A percentile compares a stretch with the other conserved stretches of the same genome.
These are phyloP conservation scores for Bassia scoparia DNA, from an alignment of 148 eudicot species.

Conservation along the genomic window DNA sequence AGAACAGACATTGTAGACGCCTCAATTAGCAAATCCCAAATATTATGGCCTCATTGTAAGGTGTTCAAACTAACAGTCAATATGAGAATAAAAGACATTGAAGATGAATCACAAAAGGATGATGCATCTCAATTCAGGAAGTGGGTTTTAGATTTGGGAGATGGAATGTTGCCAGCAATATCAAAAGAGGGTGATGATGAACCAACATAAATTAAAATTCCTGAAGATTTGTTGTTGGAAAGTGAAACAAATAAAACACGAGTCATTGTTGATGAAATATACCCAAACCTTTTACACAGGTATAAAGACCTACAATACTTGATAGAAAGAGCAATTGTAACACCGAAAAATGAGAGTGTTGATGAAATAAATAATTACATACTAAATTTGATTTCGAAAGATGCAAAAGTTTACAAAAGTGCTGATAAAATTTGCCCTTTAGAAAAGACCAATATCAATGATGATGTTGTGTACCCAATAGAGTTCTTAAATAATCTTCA, in stretches of 20 bases:
- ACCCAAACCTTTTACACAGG: not conserved
- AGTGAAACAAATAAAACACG: not conserved
- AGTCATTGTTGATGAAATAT: not conserved
- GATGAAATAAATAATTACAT: not conserved
- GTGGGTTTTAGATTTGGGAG: constrained; percentile 5
- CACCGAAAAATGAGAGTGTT: constrained; percentile 4
- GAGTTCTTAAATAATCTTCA: constrained; percentile 3
- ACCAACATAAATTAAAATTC: not conserved
- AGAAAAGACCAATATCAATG: no score
- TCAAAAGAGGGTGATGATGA: not conserved
- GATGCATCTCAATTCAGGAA: not conserved
- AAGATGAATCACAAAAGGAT: not conserved
- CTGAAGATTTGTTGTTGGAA: not conserved
- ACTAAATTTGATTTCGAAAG: not conserved
- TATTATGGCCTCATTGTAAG: not conserved
- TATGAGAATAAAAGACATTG: not conserved
- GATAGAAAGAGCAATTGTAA: not conserved
- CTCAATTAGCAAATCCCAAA: no score
- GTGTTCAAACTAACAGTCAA: not conserved
- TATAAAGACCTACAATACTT: not conserved
- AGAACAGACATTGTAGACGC: no score
- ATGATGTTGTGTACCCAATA: not conserved
- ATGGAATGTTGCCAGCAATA: not conserved
- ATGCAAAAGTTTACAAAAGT: not conserved
- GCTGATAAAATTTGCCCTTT: constrained; percentile 3